These are phyloP conservation scores for Hypericum androsaemum DNA, from an alignment of 345 rosid species.

Conservation along the genomic window DNA sequence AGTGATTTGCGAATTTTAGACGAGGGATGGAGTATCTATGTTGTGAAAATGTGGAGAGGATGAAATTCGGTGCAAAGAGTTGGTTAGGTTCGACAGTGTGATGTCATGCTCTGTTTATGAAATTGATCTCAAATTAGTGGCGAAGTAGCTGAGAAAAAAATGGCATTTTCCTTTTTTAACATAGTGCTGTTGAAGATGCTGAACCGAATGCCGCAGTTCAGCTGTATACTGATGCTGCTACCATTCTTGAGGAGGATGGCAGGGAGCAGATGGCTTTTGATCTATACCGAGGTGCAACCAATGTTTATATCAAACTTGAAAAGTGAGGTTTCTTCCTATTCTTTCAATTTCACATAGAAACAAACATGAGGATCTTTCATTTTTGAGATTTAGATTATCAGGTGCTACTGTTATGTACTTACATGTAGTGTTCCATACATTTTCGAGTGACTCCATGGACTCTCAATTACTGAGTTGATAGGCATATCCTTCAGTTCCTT, in stretches of 20 bases:
- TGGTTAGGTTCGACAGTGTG: too few relatives aligned
- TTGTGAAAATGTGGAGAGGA: too few relatives aligned
- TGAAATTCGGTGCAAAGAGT: too few relatives aligned
- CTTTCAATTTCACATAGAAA: not conserved
- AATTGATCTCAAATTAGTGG: not conserved
- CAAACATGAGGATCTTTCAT: not conserved
- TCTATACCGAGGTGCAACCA: slow-evolving; percentile 68
- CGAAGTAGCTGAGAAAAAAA: not conserved
- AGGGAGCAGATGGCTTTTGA: slow-evolving; percentile 96
- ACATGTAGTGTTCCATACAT: too few relatives aligned
- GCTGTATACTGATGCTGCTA: slow-evolving; percentile 75
- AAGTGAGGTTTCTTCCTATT: slow-evolving; percentile 45
- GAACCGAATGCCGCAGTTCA: slow-evolving; percentile 69
- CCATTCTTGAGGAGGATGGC: slow-evolving; percentile 90
- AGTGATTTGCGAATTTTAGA: too few relatives aligned
- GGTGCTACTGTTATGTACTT: not conserved
- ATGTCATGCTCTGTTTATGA: not conserved
- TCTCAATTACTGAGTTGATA: too few relatives aligned
- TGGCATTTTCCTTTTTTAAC: slow-evolving; percentile 5
- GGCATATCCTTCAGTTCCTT: too few relatives aligned
- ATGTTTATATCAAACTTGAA: slow-evolving; percentile 68
- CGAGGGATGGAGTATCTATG: too few relatives aligned
- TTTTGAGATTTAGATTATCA: slow-evolving; percentile 8
- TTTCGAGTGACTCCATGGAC: too few relatives aligned
- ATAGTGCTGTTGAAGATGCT: slow-evolving; percentile 73